Percentiles rank a stretch among this genome's conserved stretches.
These are phyloP conservation scores for Chalara sp. DNA, from an alignment of 2,329 filamentous ascomycete species.

Conservation along the genomic window DNA sequence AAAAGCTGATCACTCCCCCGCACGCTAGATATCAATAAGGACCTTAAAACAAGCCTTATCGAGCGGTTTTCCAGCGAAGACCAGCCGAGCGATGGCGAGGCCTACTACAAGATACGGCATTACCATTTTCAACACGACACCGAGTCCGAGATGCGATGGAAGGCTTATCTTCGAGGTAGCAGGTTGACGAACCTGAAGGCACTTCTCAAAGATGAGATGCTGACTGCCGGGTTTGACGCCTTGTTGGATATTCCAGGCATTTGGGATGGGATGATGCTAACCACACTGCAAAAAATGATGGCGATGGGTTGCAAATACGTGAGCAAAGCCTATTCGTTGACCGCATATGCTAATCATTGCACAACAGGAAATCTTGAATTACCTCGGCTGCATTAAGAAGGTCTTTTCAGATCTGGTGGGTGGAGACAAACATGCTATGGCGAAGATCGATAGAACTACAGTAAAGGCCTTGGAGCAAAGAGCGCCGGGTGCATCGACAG, in stretches of 20 bases:
- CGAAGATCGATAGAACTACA: conserved; percentile 12
- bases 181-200: conserved; percentile 1
- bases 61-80: neutral
- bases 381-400: neutral
- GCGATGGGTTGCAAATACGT: neutral
- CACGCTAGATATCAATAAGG: conserved; percentile 1
- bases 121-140: neutral
- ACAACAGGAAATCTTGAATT: neutral
- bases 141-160: neutral
- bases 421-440: conserved; percentile 1
- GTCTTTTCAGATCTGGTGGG: conserved; percentile 5
- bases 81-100: neutral
- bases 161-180: conserved; percentile 1
- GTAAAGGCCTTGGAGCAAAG: conserved; percentile 9
- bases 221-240: conserved; percentile 7
- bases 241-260: conserved; percentile 6
- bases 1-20: neutral
- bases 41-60: neutral
- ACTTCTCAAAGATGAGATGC: conserved; percentile 4
- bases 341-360: neutral
- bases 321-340: neutral
- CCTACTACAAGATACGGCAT: neutral
- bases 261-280: conserved; percentile 4
- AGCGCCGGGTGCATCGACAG: conserved; percentile 10
- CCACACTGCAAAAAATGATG: conserved; percentile 1